These are phyloP conservation scores for Penicillium salamii DNA, from an alignment of 495 filamentous ascomycete genomes.

Conservation along the genomic window DNA sequence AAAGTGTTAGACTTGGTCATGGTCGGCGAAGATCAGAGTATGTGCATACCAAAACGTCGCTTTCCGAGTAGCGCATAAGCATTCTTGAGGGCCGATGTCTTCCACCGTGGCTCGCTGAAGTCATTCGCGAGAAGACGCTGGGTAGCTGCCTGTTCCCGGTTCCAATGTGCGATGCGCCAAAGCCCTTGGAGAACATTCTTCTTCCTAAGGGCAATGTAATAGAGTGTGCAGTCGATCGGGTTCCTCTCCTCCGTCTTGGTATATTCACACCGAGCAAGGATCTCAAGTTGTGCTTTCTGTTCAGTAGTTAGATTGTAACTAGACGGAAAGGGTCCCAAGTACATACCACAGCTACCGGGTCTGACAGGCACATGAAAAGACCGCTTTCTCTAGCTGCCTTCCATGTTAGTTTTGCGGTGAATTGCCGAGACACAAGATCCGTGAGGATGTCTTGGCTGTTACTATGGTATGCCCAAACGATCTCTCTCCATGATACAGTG, in stretches of 20 bases:
- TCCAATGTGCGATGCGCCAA: slow-evolving; percentile 94
- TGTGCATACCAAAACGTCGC: slow-evolving; percentile 67
- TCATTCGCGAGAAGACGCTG: slow-evolving; percentile 76
- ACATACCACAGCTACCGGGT: slow-evolving; percentile 70
- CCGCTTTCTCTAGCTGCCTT: slow-evolving; percentile 80
- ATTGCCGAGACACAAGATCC: slow-evolving; percentile 81
- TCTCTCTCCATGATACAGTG: slow-evolving; percentile 85
- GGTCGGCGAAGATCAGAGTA: slow-evolving; percentile 7
- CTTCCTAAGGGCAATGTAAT: slow-evolving; percentile 87
- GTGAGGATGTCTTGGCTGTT: slow-evolving; percentile 87
- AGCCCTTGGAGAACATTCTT: slow-evolving; percentile 89
- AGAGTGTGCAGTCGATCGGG: slow-evolving; percentile 89
- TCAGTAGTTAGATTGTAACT: slow-evolving; percentile 17
- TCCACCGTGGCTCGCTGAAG: slow-evolving; percentile 83
- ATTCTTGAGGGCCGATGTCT: slow-evolving; percentile 90
- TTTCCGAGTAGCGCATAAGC: slow-evolving; percentile 95
- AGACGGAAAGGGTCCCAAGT: neutral
- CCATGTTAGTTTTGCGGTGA: slow-evolving; percentile 77
- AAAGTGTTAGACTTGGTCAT: slow-evolving; percentile 7
- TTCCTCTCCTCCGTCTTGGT: slow-evolving; percentile 83
- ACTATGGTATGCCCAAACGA: slow-evolving; percentile 92
- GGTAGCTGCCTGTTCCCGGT: slow-evolving; percentile 79
- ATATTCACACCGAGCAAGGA: slow-evolving; percentile 89
- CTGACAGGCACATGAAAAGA: slow-evolving; percentile 92
- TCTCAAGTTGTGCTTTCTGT: slow-evolving; percentile 78